Evolutionary conservation across 441 rosid genomes (phyloP).

Genomic region (Adansonia rubrostipa): DNA sequence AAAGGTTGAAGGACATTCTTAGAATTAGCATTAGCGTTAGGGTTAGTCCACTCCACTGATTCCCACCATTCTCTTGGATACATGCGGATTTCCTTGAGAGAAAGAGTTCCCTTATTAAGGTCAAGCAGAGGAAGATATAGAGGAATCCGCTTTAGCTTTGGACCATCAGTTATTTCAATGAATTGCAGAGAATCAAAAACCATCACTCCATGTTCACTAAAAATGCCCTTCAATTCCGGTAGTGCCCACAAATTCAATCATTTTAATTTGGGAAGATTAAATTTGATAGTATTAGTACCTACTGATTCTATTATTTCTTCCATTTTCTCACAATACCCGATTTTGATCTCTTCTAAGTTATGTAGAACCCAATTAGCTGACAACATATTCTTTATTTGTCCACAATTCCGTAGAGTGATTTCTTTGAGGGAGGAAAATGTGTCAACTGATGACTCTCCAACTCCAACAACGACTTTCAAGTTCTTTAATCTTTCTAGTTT

Average conservation of each 20-base stretch:
- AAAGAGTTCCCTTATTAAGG: background rate
- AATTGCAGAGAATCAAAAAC: constrained; percentile 23
- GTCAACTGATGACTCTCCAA: background rate
- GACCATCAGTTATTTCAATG: constrained; percentile 19
- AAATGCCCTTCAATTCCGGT: constrained; percentile 25
- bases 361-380: background rate
- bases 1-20: background rate
- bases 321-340: constrained; percentile 12
- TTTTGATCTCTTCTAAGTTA: constrained; percentile 26
- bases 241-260: background rate
- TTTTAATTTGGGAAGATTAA: constrained; percentile 20
- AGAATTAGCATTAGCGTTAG: background rate
- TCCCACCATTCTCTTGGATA: background rate
- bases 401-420: background rate
- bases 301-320: constrained; percentile 30
- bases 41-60: background rate
- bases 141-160: constrained; percentile 29
- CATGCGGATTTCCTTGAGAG: background rate
- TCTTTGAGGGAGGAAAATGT: background rate
- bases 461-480: background rate
- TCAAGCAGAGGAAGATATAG: background rate
- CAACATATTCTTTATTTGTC: no score
- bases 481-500: background rate
- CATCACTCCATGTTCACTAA: background rate
- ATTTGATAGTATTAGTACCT: background rate